A percentile compares a stretch with the other conserved stretches of the same genome.
Evolutionary conservation across 441 rosid species (phyloP).

Genomic region (Pelargonium cotyledonis): DNA sequence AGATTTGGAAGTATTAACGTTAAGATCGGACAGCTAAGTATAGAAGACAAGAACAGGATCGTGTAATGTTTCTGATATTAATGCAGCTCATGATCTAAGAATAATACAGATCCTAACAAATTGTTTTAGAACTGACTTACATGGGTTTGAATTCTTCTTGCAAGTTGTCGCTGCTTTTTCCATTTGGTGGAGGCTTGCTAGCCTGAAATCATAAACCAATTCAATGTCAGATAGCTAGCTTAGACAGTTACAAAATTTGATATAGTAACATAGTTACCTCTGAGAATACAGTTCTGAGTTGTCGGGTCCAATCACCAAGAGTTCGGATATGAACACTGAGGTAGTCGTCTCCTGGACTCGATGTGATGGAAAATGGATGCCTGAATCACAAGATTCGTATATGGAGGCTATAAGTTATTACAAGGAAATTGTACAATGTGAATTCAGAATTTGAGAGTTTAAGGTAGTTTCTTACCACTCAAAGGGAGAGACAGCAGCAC

Average conservation of each 20-base stretch:
- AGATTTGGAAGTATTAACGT: no score
- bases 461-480: constrained; percentile 50
- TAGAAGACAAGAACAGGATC: no score
- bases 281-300: constrained; percentile 67
- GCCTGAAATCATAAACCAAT: constrained; percentile 23
- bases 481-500: constrained; percentile 81
- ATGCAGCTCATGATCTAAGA: no score
- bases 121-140: constrained; percentile 29
- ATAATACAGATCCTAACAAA: constrained; percentile 5
- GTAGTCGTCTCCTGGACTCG: constrained; percentile 73
- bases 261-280: constrained; percentile 32
- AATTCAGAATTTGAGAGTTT: no score
- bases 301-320: constrained; percentile 81
- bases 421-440: not conserved
- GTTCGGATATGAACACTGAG: constrained; percentile 36
- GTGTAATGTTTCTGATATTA: no score
- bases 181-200: constrained; percentile 41
- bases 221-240: not conserved
- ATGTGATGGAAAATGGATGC: constrained; percentile 94
- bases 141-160: constrained; percentile 31
- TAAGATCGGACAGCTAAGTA: no score
- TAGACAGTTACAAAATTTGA: no score
- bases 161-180: constrained; percentile 38
- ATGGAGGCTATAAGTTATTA: not conserved
- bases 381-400: constrained; percentile 24